These are phyloP conservation scores for Blastobotrys elegans DNA, from an alignment of 1,139 yeast species.

Conservation along the genomic window DNA sequence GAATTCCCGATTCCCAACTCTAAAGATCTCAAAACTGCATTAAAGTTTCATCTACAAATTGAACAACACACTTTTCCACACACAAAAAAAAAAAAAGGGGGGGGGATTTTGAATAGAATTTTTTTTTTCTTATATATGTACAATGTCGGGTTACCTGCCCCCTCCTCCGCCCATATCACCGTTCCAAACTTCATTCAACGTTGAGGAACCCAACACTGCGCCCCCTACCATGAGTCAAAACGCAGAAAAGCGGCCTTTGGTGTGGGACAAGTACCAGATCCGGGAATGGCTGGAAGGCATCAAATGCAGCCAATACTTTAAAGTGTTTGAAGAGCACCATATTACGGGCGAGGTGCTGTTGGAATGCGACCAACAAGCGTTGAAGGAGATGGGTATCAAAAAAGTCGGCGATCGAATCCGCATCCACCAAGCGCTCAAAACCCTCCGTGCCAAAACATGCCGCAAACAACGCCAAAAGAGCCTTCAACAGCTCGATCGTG, in stretches of 20 bases:
- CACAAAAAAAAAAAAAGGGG: too few species aligned
- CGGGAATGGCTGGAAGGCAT: slow-evolving; percentile 37
- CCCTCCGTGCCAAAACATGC: slow-evolving; percentile 16
- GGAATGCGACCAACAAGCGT: slow-evolving; percentile 61
- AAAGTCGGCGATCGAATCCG: slow-evolving; percentile 80
- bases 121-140: neutral
- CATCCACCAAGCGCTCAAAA: slow-evolving; percentile 46
- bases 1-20: too few species aligned
- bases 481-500: slow-evolving; percentile 22
- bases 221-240: slow-evolving; percentile 11
- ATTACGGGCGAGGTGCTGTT: slow-evolving; percentile 57
- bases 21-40: too few species aligned
- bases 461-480: slow-evolving; percentile 10
- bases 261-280: slow-evolving; percentile 32
- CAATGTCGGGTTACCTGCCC: slow-evolving; percentile 24
- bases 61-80: too few species aligned
- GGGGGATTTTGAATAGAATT: too few species aligned
- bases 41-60: too few species aligned
- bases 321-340: slow-evolving; percentile 41
- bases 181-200: slow-evolving; percentile 26
- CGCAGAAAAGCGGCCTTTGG: slow-evolving; percentile 1
- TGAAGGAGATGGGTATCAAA: slow-evolving; percentile 68
- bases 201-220: slow-evolving; percentile 15
- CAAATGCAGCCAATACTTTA: slow-evolving; percentile 32
- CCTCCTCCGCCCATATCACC: slow-evolving; percentile 30